phyloP scores from a whole-genome alignment of 169 alveolate genomes.

The Cyclospora cayetanensis region DNA sequence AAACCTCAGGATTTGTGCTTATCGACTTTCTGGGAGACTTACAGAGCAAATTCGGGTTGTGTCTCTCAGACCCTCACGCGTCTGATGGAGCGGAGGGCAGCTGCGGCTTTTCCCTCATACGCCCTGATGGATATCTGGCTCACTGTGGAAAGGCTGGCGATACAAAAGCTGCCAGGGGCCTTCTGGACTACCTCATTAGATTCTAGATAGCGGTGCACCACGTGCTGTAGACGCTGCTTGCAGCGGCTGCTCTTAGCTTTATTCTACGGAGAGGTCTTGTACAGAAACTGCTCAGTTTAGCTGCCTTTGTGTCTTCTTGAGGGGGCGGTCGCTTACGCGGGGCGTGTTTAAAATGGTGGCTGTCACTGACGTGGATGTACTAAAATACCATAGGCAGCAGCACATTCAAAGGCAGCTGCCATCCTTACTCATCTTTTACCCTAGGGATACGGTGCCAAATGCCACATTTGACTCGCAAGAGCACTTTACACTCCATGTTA shows the following conservation, averaged over 20 bases:
- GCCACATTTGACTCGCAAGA: too few relatives aligned
- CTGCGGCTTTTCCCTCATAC: constrained; percentile 59
- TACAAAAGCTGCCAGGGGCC: constrained; percentile 51
- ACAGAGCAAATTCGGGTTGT: constrained; percentile 22
- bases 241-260: not conserved
- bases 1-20: constrained; percentile 14
- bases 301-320: too few relatives aligned
- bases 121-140: constrained; percentile 67
- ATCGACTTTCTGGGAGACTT: constrained; percentile 55
- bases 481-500: too few relatives aligned
- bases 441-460: too few relatives aligned
- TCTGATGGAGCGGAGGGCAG: constrained; percentile 53
- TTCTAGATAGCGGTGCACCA: not conserved
- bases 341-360: too few relatives aligned
- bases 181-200: constrained; percentile 46
- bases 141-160: constrained; percentile 62
- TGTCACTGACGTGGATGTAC: too few relatives aligned
- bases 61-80: constrained; percentile 14
- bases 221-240: not conserved
- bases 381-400: too few relatives aligned
- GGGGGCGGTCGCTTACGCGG: too few relatives aligned
- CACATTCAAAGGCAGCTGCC: not conserved
- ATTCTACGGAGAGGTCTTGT: too few relatives aligned
- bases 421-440: too few relatives aligned
- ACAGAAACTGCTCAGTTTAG: too few relatives aligned